Evolutionary conservation across 176 grass and related monocot genomes (phyloP).

Genomic region (Rhynchospora pubera): DNA sequence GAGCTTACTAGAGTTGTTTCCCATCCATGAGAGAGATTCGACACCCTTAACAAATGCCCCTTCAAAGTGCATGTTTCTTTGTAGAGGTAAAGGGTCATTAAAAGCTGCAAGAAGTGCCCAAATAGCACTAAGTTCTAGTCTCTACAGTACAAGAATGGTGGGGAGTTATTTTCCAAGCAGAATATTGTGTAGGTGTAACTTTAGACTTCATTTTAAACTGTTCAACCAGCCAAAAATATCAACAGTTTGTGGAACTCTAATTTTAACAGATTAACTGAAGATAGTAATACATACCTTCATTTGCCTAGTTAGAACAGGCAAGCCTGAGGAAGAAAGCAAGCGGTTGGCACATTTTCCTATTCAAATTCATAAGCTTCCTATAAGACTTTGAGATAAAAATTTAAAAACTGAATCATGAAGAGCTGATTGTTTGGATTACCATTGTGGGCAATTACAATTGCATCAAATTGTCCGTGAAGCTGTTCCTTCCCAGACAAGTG

Average conservation of each 20-base stretch:
- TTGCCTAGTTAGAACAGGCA: slow-evolving; percentile 75
- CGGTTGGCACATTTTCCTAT: slow-evolving; percentile 92
- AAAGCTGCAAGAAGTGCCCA: slow-evolving; percentile 95
- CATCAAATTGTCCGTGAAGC: slow-evolving; percentile 67
- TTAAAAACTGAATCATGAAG: slow-evolving; percentile 12
- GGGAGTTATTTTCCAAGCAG: background rate
- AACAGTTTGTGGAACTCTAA: background rate
- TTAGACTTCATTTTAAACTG: background rate
- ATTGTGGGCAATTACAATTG: slow-evolving; percentile 87
- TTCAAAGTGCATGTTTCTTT: slow-evolving; percentile 43
- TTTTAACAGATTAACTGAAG: background rate
- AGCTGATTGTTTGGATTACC: slow-evolving; percentile 32
- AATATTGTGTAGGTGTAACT: background rate
- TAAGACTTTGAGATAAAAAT: background rate
- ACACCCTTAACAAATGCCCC: slow-evolving; percentile 85
- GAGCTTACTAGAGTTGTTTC: slow-evolving; percentile 76
- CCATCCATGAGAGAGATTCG: slow-evolving; percentile 92
- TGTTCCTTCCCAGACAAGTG: slow-evolving; percentile 72
- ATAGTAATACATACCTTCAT: slow-evolving; percentile 65
- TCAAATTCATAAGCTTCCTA: slow-evolving; percentile 15
- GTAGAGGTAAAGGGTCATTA: slow-evolving; percentile 66
- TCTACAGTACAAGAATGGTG: slow-evolving; percentile 50
- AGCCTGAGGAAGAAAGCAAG: slow-evolving; percentile 75
- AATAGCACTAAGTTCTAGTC: slow-evolving; percentile 71
- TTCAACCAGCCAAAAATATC: background rate